phyloP scores from a whole-genome alignment of 2,329 filamentous ascomycete genomes.

The Microsporum canis region DNA sequence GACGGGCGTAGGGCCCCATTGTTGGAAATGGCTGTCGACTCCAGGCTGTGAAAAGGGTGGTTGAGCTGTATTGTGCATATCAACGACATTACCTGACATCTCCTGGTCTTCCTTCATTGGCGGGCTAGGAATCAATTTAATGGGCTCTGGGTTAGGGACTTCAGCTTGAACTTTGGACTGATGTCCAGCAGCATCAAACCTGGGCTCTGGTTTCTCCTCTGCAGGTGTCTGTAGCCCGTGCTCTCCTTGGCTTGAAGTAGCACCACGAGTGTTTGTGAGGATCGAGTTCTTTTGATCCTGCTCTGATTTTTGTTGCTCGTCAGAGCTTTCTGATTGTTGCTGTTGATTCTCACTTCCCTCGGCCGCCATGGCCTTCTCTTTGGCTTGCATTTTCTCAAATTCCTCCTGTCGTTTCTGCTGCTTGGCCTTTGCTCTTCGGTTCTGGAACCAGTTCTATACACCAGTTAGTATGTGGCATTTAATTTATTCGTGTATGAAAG shows the following conservation, averaged over 20 bases:
- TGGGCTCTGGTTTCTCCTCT: neutral
- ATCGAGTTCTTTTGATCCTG: neutral
- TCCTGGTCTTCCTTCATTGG: neutral
- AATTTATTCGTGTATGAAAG: neutral
- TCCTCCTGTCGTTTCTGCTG: constrained; percentile 41
- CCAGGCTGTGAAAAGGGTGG: neutral
- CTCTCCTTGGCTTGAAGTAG: neutral
- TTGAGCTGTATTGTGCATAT: neutral
- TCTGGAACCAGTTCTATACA: constrained; percentile 43
- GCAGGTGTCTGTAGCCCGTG: neutral
- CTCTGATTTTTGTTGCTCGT: constrained; percentile 2
- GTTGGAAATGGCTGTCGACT: neutral
- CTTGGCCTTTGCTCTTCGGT: constrained; percentile 42
- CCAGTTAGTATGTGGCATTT: constrained; percentile 1
- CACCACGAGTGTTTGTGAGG: neutral
- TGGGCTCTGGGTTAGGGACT: neutral
- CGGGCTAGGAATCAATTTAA: neutral
- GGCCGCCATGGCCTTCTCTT: constrained; percentile 9
- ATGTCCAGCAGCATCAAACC: neutral
- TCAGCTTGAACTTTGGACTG: neutral
- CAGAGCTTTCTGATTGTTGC: neutral
- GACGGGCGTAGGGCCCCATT: neutral
- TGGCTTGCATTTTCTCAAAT: constrained; percentile 35
- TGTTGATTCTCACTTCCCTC: constrained; percentile 7
- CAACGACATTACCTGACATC: neutral